Evolutionary conservation across 129 eudicot genomes (phyloP).

Genomic region (Ambrosia artemisiifolia): DNA sequence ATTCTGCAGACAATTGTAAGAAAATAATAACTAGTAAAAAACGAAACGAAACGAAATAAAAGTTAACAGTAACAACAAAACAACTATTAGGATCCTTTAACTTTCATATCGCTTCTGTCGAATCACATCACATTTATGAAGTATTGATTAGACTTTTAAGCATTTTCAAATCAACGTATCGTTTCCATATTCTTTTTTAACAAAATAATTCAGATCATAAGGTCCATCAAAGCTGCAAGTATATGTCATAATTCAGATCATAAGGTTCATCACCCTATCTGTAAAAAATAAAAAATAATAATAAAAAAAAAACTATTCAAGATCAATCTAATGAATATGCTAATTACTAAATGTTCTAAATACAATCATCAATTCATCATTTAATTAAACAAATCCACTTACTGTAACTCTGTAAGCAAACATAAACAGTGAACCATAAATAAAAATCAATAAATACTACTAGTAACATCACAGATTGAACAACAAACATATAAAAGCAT

Average conservation of each 20-base stretch:
- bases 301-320: background rate
- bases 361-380: constrained; percentile 2
- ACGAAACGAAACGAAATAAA: background rate
- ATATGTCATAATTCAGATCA: background rate
- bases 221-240: background rate
- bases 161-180: too few species aligned
- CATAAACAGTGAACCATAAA: background rate
- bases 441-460: constrained; percentile 5
- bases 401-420: too few species aligned
- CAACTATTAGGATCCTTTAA: background rate
- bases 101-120: constrained; percentile 6
- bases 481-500: too few species aligned
- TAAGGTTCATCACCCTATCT: background rate
- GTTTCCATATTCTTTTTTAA: background rate
- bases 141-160: constrained; percentile 4
- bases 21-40: background rate
- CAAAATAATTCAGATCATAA: constrained; percentile 9
- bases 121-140: background rate
- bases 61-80: background rate
- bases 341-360: constrained; percentile 1
- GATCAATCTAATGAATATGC: constrained; percentile 10
- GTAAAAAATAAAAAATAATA: too few species aligned
- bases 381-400: constrained; percentile 10
- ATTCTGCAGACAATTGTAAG: constrained; percentile 57
- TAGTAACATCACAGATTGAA: too few species aligned